phyloP scores from a whole-genome alignment of 2,329 filamentous ascomycete species.

The Pseudocercospora fuligena region DNA sequence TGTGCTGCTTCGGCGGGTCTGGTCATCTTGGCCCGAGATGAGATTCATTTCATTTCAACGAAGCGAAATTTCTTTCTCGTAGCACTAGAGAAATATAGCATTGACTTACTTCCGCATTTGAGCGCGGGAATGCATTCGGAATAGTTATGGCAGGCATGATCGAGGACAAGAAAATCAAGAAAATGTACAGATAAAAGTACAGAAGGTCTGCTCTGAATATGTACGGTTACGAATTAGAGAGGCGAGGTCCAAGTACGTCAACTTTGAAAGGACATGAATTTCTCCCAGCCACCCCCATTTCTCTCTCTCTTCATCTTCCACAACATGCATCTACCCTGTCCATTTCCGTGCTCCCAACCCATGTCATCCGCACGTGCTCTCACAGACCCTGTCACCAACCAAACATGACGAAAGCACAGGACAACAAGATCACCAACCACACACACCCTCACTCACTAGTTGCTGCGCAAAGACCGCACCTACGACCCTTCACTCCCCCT shows the following conservation, averaged over 20 bases:
- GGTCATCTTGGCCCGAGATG: not conserved
- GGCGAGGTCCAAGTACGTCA: too few species aligned
- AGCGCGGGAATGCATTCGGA: not conserved
- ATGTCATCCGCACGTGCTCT: slow-evolving; percentile 1
- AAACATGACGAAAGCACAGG: not conserved
- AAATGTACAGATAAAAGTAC: too few species aligned
- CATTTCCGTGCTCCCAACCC: not conserved
- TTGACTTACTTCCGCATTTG: not conserved
- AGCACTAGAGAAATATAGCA: not conserved
- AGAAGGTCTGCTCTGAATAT: too few species aligned
- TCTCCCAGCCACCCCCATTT: not conserved
- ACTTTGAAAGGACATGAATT: too few species aligned
- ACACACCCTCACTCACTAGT: not conserved
- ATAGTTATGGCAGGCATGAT: not conserved
- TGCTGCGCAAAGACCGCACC: not conserved
- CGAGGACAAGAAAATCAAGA: not conserved
- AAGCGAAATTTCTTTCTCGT: slow-evolving; percentile 6
- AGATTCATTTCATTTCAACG: slow-evolving; percentile 5
- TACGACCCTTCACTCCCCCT: not conserved
- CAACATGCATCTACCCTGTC: too few species aligned
- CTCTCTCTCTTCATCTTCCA: not conserved
- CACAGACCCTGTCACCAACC: too few species aligned
- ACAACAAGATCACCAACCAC: slow-evolving; percentile 1
- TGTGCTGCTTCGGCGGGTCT: not conserved
- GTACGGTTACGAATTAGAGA: too few species aligned